Percentiles rank a stretch among this genome's conserved stretches.
These are phyloP conservation scores for Sphaerobolus stellatus DNA, from an alignment of 1,284 basidiomycete genomes.

Conservation along the genomic window DNA sequence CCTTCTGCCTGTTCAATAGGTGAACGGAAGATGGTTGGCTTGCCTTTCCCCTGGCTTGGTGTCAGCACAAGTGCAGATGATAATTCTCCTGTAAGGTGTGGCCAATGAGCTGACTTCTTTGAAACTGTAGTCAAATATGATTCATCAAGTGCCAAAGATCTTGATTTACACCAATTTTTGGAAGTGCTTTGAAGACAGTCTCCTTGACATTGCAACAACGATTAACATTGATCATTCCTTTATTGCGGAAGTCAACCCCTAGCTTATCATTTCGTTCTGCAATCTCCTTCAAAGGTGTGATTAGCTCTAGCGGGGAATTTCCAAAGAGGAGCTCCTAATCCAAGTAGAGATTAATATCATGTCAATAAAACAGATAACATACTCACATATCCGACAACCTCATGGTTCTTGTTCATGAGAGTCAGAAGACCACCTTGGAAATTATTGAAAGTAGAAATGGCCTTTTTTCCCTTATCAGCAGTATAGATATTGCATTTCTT, in stretches of 20 bases:
- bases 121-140: neutral
- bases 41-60: neutral
- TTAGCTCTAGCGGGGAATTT: neutral
- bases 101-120: neutral
- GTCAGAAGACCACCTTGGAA: constrained; percentile 3
- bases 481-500: constrained; percentile 6
- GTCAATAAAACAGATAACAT: neutral
- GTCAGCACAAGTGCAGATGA: neutral
- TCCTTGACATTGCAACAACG: neutral
- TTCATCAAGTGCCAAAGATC: constrained; percentile 3
- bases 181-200: neutral
- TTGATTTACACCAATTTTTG: neutral
- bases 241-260: neutral
- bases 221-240: neutral
- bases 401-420: neutral
- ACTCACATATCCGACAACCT: neutral
- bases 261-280: neutral
- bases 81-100: neutral
- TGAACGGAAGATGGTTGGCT: neutral
- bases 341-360: neutral
- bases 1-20: neutral
- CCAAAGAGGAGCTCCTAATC: neutral
- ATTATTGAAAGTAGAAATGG: neutral
- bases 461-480: neutral
- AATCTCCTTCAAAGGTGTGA: neutral